These are phyloP conservation scores for Lichtheimia ornata DNA, from an alignment of 371 early-diverging fungal species.

Conservation along the genomic window DNA sequence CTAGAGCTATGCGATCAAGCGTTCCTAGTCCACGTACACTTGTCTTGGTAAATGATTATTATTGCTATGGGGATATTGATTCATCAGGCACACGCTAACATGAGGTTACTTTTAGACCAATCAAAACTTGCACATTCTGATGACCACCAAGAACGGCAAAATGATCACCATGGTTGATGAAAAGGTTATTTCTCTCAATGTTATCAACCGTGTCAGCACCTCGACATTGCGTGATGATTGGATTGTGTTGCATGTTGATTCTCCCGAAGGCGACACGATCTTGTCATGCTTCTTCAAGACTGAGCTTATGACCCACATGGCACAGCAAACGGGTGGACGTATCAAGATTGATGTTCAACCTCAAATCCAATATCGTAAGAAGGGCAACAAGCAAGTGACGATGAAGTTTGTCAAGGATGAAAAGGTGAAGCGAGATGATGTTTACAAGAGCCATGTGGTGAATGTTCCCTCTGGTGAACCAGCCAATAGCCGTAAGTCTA, in stretches of 20 bases:
- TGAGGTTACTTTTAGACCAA: conserved; percentile 41
- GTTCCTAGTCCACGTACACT: conserved; percentile 76
- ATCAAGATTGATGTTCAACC: conserved; percentile 60
- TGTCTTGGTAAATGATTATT: conserved; percentile 53
- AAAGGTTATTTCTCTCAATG: conserved; percentile 51
- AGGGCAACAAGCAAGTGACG: conserved; percentile 71
- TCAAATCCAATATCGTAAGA: conserved; percentile 73
- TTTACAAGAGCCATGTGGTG: conserved; percentile 81
- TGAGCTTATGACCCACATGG: conserved; percentile 74
- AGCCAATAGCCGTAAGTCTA: conserved; percentile 55
- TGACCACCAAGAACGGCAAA: conserved; percentile 58
- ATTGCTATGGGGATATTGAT: background rate
- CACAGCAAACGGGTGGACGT: conserved; percentile 56
- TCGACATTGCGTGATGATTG: conserved; percentile 84
- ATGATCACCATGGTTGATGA: conserved; percentile 56
- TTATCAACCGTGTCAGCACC: conserved; percentile 59
- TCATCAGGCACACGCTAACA: conserved; percentile 15
- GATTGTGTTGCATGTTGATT: conserved; percentile 73
- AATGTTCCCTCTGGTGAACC: conserved; percentile 71
- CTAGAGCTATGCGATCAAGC: conserved; percentile 80
- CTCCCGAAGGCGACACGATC: conserved; percentile 62
- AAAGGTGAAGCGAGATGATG: conserved; percentile 50
- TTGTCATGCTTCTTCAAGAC: conserved; percentile 78
- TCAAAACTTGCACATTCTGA: conserved; percentile 59
- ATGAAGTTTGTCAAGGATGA: conserved; percentile 84